Evolutionary conservation across 768 basidiomycete genomes (phyloP).

Genomic region (Leccinum longicurvipes): DNA sequence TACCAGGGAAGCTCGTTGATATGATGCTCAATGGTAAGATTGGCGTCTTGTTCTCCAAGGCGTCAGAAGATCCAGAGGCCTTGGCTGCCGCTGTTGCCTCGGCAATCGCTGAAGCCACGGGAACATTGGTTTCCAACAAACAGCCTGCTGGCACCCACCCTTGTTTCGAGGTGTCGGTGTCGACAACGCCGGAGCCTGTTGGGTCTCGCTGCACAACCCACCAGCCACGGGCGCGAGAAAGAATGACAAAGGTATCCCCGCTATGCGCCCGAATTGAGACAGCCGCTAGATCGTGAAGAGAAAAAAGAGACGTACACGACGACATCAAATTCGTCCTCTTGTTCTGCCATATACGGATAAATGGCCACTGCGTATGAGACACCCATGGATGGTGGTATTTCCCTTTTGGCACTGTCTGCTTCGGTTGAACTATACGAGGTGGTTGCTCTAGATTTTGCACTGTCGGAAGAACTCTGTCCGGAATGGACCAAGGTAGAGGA

Average conservation of each 20-base stretch:
- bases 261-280: slow-evolving; percentile 37
- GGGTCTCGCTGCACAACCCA: slow-evolving; percentile 98
- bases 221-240: slow-evolving; percentile 96
- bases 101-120: slow-evolving; percentile 83
- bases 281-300: neutral
- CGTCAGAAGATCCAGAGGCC: slow-evolving; percentile 38
- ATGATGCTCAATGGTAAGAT: slow-evolving; percentile 90
- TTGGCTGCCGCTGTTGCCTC: slow-evolving; percentile 71
- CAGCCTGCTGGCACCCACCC: slow-evolving; percentile 99
- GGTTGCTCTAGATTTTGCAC: slow-evolving; percentile 16
- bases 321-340: slow-evolving; percentile 98
- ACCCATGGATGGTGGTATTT: slow-evolving; percentile 46
- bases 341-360: slow-evolving; percentile 98
- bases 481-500: slow-evolving; percentile 34
- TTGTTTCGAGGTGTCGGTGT: slow-evolving; percentile 74
- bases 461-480: slow-evolving; percentile 28
- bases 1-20: slow-evolving; percentile 95
- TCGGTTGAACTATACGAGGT: slow-evolving; percentile 22
- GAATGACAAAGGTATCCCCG: slow-evolving; percentile 90
- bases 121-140: slow-evolving; percentile 87
- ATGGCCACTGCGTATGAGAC: slow-evolving; percentile 96
- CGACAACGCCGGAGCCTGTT: slow-evolving; percentile 74
- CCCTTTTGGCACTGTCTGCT: slow-evolving; percentile 36
- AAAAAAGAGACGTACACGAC: slow-evolving; percentile 63
- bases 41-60: slow-evolving; percentile 57